Evolutionary conservation across 208 protist species (phyloP), one percentile per base, ranked within the genome.

Genomic region (Herpetomonas tarakana): DNA sequence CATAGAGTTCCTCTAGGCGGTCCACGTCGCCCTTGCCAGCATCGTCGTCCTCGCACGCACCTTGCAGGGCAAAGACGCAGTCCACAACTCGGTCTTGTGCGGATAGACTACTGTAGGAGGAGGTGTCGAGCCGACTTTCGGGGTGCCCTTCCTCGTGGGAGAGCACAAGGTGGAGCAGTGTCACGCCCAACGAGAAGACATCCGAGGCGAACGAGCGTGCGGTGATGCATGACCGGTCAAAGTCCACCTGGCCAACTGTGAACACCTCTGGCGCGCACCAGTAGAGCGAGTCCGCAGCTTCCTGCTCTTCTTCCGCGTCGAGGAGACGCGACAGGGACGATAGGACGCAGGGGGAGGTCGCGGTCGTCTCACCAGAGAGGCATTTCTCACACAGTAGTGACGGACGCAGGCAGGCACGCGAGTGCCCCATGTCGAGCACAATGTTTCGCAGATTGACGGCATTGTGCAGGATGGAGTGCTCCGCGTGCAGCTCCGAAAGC

Each of bases 221-320:
- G 19, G 19, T 22, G 16, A 49, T 12, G 4, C 6, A 4, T 11
- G 6, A 7, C 44, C 19, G 9, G 11, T 24, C 4, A 22, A 49
- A 18, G 19, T 49, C 44, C 9, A 49, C 19, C 16, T 24, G 4
- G 19, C 44, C 44, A 22, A 18, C 19, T 4, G 44, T 22, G 19
- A 49, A 49, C 16, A 49, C 44, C 44, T 49, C 44, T 12, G 44
- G 44, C 16, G 44, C 44, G 4, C 16, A 49, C 44, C 44, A 49
- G 19, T 11, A 22, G 4, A 49, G 19, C 16, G 6, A 7, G 44
- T 24, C 11, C 9, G 6, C 16, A 4, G 9, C 16, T 4, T 49
- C 19, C 44, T 22, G 44, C 19, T 18, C 19, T 18, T 49, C 44
- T 22, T 24, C 19, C 44, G 11, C 16, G 4, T 4, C 9, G 44